Percentiles rank a stretch among this genome's conserved stretches.
These are phyloP conservation scores for Leccinum pachyderme DNA, from an alignment of 1,284 basidiomycete species.

Conservation along the genomic window DNA sequence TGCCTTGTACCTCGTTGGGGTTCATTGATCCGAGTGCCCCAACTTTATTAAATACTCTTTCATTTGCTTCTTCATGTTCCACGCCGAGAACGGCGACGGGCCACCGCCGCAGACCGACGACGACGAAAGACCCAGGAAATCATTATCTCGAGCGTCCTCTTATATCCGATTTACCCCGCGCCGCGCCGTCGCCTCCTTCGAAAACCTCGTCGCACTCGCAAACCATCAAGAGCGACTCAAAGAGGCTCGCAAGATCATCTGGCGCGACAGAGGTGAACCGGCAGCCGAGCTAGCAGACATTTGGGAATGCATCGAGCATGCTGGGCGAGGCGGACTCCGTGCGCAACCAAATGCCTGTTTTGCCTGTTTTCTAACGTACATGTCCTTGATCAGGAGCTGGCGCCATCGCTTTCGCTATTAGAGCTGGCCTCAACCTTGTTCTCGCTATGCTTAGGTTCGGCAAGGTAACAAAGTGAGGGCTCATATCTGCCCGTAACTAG, in stretches of 20 bases:
- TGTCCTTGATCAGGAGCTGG: constrained; percentile 60
- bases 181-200: constrained; percentile 68
- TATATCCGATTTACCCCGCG: constrained; percentile 44
- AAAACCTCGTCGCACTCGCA: constrained; percentile 76
- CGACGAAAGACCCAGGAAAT: background rate
- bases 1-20: background rate
- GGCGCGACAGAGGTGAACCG: constrained; percentile 80
- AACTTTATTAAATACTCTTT: background rate
- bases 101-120: background rate
- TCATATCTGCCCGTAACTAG: background rate
- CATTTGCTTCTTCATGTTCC: constrained; percentile 9
- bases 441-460: constrained; percentile 70
- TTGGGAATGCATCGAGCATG: constrained; percentile 73
- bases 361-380: background rate
- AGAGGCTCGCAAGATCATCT: constrained; percentile 75
- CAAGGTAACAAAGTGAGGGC: constrained; percentile 56
- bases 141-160: constrained; percentile 24
- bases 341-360: constrained; percentile 35
- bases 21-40: background rate
- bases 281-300: constrained; percentile 66
- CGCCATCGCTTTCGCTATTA: constrained; percentile 72
- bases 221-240: constrained; percentile 72
- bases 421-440: constrained; percentile 79
- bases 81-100: constrained; percentile 4
- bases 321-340: constrained; percentile 74